Percentiles rank a stretch among this genome's conserved stretches.
Evolutionary conservation across 2,329 filamentous ascomycete species (phyloP).

Genomic region (Sporothrix protearum): DNA sequence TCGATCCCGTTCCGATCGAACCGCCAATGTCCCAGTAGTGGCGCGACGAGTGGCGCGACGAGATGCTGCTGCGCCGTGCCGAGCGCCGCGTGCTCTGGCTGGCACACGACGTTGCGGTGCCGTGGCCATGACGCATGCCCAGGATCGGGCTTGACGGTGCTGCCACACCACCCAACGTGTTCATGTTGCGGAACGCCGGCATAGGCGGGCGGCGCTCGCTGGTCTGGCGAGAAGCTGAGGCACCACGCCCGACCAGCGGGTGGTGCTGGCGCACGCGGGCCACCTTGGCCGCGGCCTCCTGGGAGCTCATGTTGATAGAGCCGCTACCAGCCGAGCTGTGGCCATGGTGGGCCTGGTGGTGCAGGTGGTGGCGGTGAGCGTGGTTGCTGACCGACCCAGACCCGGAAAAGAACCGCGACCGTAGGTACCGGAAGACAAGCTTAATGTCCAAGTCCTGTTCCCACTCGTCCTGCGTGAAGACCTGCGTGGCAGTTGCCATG

Average conservation of each 20-base stretch:
- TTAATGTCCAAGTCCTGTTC: constrained; percentile 86
- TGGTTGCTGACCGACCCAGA: constrained; percentile 31
- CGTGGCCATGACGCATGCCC: constrained; percentile 50
- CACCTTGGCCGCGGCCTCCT: constrained; percentile 70
- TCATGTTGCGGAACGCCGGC: constrained; percentile 39
- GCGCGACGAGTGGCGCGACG: constrained; percentile 38
- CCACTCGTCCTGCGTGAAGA: constrained; percentile 77
- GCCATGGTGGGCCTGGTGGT: constrained; percentile 4
- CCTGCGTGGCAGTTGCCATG: constrained; percentile 22
- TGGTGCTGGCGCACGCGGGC: constrained; percentile 86
- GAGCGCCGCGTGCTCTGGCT: constrained; percentile 81
- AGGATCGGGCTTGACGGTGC: constrained; percentile 47
- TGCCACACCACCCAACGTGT: constrained; percentile 29
- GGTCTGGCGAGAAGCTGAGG: constrained; percentile 23
- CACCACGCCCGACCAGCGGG: constrained; percentile 65
- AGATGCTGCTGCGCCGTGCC: constrained; percentile 60
- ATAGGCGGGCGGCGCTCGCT: constrained; percentile 42
- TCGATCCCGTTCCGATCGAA: constrained; percentile 71
- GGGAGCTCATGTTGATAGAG: constrained; percentile 43
- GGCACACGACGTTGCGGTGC: constrained; percentile 66
- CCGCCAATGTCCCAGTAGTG: constrained; percentile 93
- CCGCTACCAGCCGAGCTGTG: background rate
- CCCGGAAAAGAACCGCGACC: constrained; percentile 65
- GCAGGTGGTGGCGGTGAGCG: constrained; percentile 10
- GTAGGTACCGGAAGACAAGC: constrained; percentile 85